A percentile compares a stretch with the other conserved stretches of the same genome.
These are phyloP conservation scores for Sporothrix brunneoviolacea DNA, from an alignment of 2,329 filamentous ascomycete genomes.

Conservation along the genomic window DNA sequence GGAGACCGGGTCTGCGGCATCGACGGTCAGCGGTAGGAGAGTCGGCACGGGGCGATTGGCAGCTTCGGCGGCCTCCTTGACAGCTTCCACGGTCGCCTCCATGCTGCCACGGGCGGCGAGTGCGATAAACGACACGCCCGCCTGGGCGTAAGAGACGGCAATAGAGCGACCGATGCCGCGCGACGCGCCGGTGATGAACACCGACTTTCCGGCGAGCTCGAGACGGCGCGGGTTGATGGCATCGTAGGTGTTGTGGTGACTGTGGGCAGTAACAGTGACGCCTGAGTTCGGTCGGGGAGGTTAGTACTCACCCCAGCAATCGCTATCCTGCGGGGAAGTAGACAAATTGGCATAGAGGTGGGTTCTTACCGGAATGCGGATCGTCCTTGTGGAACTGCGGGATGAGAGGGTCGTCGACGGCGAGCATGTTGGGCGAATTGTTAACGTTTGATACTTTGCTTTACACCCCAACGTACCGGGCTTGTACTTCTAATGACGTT, in stretches of 20 bases:
- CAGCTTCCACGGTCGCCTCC: not conserved
- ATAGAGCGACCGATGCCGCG: slow-evolving; percentile 12
- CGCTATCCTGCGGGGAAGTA: no score
- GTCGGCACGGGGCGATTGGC: slow-evolving; percentile 3
- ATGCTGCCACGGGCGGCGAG: slow-evolving; percentile 6
- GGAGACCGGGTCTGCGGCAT: slow-evolving; percentile 2
- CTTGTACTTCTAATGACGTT: no score
- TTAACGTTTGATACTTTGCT: no score
- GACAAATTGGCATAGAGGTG: no score
- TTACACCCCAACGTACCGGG: no score
- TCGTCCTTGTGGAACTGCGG: no score
- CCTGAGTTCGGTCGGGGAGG: no score
- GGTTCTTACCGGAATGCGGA: no score
- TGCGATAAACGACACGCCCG: slow-evolving; percentile 7
- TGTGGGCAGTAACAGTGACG: not conserved
- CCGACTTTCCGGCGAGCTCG: slow-evolving; percentile 12
- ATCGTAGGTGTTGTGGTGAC: slow-evolving; percentile 17
- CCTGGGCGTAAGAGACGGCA: slow-evolving; percentile 13
- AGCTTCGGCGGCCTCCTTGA: not conserved
- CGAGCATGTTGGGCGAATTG: no score
- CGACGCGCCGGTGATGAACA: slow-evolving; percentile 16
- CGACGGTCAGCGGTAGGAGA: not conserved
- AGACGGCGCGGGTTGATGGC: slow-evolving; percentile 10
- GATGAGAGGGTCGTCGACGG: no score
- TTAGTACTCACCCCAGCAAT: no score